Conservation (phyloP, 805 yeast species). For the Cyberlindnera nakhonratchasimensis region DNA sequence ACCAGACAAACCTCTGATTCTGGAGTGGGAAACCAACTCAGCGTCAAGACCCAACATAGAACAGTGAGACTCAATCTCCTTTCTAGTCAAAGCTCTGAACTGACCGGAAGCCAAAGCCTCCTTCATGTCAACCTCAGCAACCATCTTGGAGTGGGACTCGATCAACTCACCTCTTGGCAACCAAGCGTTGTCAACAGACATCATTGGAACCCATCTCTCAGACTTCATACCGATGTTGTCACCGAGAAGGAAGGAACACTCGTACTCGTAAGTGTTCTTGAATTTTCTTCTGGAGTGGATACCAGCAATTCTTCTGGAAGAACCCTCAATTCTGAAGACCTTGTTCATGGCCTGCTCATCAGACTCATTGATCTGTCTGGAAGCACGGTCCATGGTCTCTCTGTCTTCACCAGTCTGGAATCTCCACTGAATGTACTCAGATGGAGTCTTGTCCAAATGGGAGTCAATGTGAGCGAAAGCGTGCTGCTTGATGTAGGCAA, state of each 20-base stretch:
- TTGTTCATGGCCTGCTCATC: constrained; percentile 99
- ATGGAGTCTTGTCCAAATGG: constrained; percentile 98
- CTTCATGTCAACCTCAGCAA: constrained; percentile 99
- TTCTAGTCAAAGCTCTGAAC: constrained; percentile 99
- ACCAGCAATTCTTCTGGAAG: constrained; percentile 95
- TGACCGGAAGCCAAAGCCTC: constrained; percentile 99
- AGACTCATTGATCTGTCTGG: constrained; percentile 94
- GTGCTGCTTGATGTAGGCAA: constrained; percentile 99
- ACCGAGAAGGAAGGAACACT: constrained; percentile 95
- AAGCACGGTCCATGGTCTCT: constrained; percentile 99
- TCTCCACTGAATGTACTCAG: constrained; percentile 99
- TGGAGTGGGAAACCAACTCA: constrained; percentile 98
- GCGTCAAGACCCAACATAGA: constrained; percentile 97
- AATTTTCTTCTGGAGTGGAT: constrained; percentile 97
- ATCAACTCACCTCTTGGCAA: constrained; percentile 98
- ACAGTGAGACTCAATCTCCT: constrained; percentile 99
- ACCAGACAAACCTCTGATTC: constrained; percentile 99
- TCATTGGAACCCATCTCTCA: constrained; percentile 99
- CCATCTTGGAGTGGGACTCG: constrained; percentile 98
- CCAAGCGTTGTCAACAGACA: constrained; percentile 99
- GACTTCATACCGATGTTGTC: constrained; percentile 98
- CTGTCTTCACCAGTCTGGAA: constrained; percentile 99
- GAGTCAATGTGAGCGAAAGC: constrained; percentile 99
- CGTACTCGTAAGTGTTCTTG: constrained; percentile 99
- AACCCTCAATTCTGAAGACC: constrained; percentile 98